Evolutionary conservation across 2,329 filamentous ascomycete species (phyloP).

Genomic region (Colletotrichum kahawae): DNA sequence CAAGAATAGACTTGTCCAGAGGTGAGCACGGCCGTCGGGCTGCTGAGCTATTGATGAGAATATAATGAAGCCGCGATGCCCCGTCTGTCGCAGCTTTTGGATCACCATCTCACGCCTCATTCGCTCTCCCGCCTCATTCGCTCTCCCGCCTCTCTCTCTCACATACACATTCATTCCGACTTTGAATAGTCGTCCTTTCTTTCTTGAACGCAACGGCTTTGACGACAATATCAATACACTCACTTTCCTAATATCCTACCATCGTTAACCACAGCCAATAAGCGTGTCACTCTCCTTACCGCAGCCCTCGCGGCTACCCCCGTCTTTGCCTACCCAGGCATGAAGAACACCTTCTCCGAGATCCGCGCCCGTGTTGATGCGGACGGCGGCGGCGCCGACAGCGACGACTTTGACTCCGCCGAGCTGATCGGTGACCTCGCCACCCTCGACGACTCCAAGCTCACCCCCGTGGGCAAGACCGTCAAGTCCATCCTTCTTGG

Average conservation of each 20-base stretch:
- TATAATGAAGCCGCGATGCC: constrained; percentile 9
- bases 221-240: not conserved
- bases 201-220: not conserved
- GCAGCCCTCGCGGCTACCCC: constrained; percentile 16
- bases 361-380: constrained; percentile 20
- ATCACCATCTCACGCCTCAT: not conserved
- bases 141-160: not conserved
- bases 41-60: not conserved
- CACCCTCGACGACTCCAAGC: constrained; percentile 30
- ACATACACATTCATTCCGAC: not conserved
- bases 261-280: constrained; percentile 27
- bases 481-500: constrained; percentile 42
- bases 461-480: constrained; percentile 37
- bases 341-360: constrained; percentile 22
- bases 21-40: not conserved
- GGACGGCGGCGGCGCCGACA: not conserved
- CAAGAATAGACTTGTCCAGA: not conserved
- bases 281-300: constrained; percentile 12
- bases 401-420: constrained; percentile 4
- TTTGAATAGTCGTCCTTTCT: not conserved
- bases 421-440: constrained; percentile 42
- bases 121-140: not conserved
- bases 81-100: not conserved
- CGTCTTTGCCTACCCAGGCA: constrained; percentile 22
- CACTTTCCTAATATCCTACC: not conserved